Percentiles rank a stretch among this genome's conserved stretches.
phyloP scores from a whole-genome alignment of 305 asterid species.

The Caryopteris hybrid region DNA sequence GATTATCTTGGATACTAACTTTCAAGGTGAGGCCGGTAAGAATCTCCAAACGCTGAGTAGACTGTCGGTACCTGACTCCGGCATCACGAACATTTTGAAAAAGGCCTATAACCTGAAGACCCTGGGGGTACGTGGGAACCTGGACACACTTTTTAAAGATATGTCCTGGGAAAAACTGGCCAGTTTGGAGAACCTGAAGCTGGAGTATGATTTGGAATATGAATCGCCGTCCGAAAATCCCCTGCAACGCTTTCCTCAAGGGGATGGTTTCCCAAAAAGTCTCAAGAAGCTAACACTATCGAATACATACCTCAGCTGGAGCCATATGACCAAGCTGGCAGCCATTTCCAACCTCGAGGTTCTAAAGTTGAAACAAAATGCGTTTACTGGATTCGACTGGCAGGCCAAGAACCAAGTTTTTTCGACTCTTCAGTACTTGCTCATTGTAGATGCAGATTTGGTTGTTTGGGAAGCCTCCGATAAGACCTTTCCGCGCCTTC shows the following conservation, averaged over 20 bases:
- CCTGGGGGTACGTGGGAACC: constrained; percentile 37
- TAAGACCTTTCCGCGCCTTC: background rate
- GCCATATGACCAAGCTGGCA: constrained; percentile 28
- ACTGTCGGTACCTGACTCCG: constrained; percentile 8
- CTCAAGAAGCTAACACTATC: constrained; percentile 35
- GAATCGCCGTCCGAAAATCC: background rate
- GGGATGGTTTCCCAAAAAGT: constrained; percentile 22
- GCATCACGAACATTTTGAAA: constrained; percentile 14
- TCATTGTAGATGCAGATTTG: background rate
- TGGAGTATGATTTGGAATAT: constrained; percentile 25
- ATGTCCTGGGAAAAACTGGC: constrained; percentile 18
- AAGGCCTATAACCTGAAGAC: constrained; percentile 24
- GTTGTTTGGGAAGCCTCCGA: background rate
- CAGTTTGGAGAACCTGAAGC: constrained; percentile 43
- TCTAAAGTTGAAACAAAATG: constrained; percentile 37
- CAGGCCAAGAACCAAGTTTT: background rate
- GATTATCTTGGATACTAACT: constrained; percentile 5
- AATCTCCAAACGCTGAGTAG: constrained; percentile 31
- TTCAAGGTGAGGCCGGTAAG: constrained; percentile 7
- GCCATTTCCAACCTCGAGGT: constrained; percentile 26
- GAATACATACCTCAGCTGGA: constrained; percentile 35
- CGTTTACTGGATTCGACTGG: constrained; percentile 25
- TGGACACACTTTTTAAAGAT: no score
- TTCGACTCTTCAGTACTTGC: background rate
- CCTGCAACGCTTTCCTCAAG: constrained; percentile 18